These are phyloP conservation scores for Pleurozium schreberi DNA, from an alignment of 225 moss, liverwort and hornwort genomes.

Conservation along the genomic window DNA sequence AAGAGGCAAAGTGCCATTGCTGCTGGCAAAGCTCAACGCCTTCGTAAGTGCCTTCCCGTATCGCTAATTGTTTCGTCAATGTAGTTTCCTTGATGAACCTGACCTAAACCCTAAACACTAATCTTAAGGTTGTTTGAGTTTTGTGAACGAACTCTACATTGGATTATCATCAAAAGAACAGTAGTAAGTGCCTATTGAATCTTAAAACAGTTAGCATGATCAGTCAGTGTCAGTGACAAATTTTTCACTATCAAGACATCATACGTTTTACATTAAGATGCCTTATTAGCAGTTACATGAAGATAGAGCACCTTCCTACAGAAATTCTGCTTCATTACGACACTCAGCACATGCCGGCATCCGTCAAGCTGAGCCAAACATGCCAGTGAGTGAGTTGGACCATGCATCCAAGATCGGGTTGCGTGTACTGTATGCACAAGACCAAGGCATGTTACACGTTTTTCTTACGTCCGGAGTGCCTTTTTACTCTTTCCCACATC, in stretches of 20 bases:
- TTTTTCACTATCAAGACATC: background rate
- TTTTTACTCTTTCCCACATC: too few species aligned
- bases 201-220: too few species aligned
- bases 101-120: background rate
- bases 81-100: background rate
- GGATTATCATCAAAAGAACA: background rate
- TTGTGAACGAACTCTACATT: background rate
- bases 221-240: background rate
- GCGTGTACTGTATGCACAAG: too few species aligned
- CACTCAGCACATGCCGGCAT: background rate
- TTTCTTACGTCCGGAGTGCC: too few species aligned
- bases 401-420: too few species aligned
- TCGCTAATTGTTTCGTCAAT: background rate
- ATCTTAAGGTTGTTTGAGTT: background rate
- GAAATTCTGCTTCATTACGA: background rate
- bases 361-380: background rate
- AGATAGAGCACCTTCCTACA: background rate
- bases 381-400: too few species aligned
- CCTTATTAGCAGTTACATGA: background rate
- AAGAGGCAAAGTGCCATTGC: slow-evolving; percentile 1
- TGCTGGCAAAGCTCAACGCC: slow-evolving; percentile 26
- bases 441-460: background rate
- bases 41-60: slow-evolving; percentile 18
- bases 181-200: too few species aligned
- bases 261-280: background rate